Conservation (phyloP, 139 green algal genomes). For the Dunaliella primolecta region DNA sequence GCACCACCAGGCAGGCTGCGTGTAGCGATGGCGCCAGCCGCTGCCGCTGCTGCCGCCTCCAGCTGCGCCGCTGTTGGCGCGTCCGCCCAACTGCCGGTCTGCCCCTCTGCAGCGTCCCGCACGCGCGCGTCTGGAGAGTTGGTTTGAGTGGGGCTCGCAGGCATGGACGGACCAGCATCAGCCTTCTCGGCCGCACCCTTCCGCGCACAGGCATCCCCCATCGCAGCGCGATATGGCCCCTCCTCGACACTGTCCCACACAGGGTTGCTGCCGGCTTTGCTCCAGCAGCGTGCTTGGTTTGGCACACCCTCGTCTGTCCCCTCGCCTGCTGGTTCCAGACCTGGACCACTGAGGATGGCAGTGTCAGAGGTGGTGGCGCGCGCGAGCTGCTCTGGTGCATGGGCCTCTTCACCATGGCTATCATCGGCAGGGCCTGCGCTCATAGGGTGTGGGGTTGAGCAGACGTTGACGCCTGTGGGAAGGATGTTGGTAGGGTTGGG, state of each 20-base stretch:
- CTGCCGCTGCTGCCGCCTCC: background rate
- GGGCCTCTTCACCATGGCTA: too few relatives aligned
- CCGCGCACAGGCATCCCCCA: background rate
- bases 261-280: background rate
- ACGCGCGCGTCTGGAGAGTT: background rate
- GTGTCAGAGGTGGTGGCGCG: background rate
- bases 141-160: too few relatives aligned
- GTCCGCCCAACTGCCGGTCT: background rate
- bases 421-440: too few relatives aligned
- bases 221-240: background rate
- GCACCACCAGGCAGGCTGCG: too few relatives aligned
- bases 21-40: too few relatives aligned
- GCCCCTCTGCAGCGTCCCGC: background rate
- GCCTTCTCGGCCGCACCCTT: too few relatives aligned
- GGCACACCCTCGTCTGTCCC: background rate
- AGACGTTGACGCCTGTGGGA: too few relatives aligned
- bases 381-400: background rate
- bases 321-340: too few relatives aligned
- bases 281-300: background rate
- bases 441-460: too few relatives aligned
- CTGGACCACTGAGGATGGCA: too few relatives aligned
- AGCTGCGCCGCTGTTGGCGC: background rate
- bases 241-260: background rate
- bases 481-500: too few relatives aligned
- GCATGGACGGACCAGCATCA: too few relatives aligned